Base-by-base conservation (phyloP, 306 rosid species). In the Rubus parviflorus region DNA sequence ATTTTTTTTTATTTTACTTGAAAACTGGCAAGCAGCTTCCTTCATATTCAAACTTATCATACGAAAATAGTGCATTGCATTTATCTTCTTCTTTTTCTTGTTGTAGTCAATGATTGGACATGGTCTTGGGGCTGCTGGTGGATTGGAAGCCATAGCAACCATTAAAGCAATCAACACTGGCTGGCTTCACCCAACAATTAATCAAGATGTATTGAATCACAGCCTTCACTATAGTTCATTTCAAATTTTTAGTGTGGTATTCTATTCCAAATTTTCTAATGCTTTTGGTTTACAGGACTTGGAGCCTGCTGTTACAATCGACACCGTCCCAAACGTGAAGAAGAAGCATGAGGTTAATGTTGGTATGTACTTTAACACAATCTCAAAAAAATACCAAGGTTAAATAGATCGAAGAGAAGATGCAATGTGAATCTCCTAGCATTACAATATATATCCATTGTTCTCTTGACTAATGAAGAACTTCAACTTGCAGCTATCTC, bases 51-150 rank as follows among this genome's bases (percentile, higher is more conserved):
- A 10, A 10, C 23, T 65, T 16, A 14, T 52, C 40, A n/a, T n/a
- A n/a, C n/a, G n/a, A n/a, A n/a, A n/a, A n/a, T n/a, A n/a, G n/a
- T n/a, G n/a, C n/a, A n/a, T n/a, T n/a, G n/a, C n/a, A n/a, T n/a
- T n/a, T n/a, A n/a, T n/a, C n/a, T n/a, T n/a, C n/a, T n/a, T n/a
- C n/a, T n/a, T 49, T 70, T 40, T n/a, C 8, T 19, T 20, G 3
- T 43, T 85, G 65, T 87, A 91, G 93, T 91, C 96, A 42, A 83
- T 91, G 93, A 91, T 84, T 62, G 96, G 93, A n/a, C 93, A 91
- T 80, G 85, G 90, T 78, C 93, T 91, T 42, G 96, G 93, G 4
- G 96, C 96, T 78, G 84, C 93, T 71, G 96, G 93, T 75, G 93
- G 91, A 56, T 81, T 91, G 85, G 96, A 89, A 86, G 96, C 93